Evolutionary conservation across 495 filamentous ascomycete genomes (phyloP).

Genomic region (Penicillium samsonianum): DNA sequence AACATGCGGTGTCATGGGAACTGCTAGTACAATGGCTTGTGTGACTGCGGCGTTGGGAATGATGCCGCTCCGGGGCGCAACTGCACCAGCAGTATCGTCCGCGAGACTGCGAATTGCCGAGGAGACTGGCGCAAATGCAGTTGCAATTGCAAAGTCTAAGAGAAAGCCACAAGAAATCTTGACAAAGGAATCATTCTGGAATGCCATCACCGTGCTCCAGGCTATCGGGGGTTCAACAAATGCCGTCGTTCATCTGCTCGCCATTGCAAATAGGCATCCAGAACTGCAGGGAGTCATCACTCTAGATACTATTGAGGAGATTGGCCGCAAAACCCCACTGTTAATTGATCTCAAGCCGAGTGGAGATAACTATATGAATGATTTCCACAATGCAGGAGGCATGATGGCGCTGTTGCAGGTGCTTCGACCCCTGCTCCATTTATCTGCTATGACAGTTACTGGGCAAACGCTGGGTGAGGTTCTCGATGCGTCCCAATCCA

Average conservation of each 20-base stretch:
- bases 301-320: constrained; percentile 58
- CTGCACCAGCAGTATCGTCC: constrained; percentile 66
- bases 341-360: constrained; percentile 69
- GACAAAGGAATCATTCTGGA: constrained; percentile 62
- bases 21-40: constrained; percentile 70
- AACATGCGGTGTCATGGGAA: constrained; percentile 72
- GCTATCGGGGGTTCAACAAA: constrained; percentile 72
- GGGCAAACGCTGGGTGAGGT: constrained; percentile 59
- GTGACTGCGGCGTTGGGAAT: constrained; percentile 62
- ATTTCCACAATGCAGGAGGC: constrained; percentile 69
- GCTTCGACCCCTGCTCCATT: constrained; percentile 57
- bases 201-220: constrained; percentile 68
- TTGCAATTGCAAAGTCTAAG: constrained; percentile 41
- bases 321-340: constrained; percentile 60
- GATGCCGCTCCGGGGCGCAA: constrained; percentile 62
- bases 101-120: constrained; percentile 64
- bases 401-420: constrained; percentile 60
- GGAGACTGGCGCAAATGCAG: constrained; percentile 59
- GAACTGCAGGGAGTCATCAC: constrained; percentile 54
- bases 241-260: constrained; percentile 66
- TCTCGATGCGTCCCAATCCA: constrained; percentile 49
- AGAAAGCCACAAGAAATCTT: constrained; percentile 57
- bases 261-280: constrained; percentile 63
- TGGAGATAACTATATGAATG: constrained; percentile 70
- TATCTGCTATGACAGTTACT: constrained; percentile 58